Evolutionary conservation across 2,329 filamentous ascomycete species (phyloP).

Genomic region (Ophiosphaerella korrae): DNA sequence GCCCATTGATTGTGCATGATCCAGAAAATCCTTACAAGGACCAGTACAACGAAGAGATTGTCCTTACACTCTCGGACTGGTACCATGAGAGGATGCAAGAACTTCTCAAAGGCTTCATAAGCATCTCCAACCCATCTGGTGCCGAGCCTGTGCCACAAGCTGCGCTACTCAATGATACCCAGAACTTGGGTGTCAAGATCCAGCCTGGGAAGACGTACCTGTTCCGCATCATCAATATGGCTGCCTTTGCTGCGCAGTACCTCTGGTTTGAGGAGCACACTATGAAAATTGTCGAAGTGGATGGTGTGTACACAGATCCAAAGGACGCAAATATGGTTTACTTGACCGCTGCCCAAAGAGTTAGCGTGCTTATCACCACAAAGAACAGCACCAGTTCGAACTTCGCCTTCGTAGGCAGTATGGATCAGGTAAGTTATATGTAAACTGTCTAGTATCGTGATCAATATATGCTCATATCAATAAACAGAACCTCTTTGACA

Average conservation of each 20-base stretch:
- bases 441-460: background rate
- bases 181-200: constrained; percentile 52
- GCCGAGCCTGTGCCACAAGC: constrained; percentile 71
- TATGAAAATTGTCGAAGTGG: constrained; percentile 70
- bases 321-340: constrained; percentile 65
- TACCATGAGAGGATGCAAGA: constrained; percentile 65
- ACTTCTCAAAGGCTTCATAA: constrained; percentile 53
- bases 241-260: constrained; percentile 72
- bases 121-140: constrained; percentile 59
- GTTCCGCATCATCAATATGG: constrained; percentile 71
- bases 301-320: constrained; percentile 70
- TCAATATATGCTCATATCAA: background rate
- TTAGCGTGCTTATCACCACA: constrained; percentile 68
- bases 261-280: constrained; percentile 71
- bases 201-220: constrained; percentile 65
- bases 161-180: constrained; percentile 67
- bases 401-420: constrained; percentile 65
- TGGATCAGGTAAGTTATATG: constrained; percentile 49
- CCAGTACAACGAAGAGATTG: constrained; percentile 64
- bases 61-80: constrained; percentile 74
- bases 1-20: constrained; percentile 69
- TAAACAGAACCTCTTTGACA: constrained; percentile 63
- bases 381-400: constrained; percentile 59
- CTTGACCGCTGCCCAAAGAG: constrained; percentile 72
- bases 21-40: constrained; percentile 57